Evolutionary conservation across 2,329 filamentous ascomycete genomes (phyloP), one percentile per base, ranked within the genome.

Genomic region (Hypoxylon sp.): DNA sequence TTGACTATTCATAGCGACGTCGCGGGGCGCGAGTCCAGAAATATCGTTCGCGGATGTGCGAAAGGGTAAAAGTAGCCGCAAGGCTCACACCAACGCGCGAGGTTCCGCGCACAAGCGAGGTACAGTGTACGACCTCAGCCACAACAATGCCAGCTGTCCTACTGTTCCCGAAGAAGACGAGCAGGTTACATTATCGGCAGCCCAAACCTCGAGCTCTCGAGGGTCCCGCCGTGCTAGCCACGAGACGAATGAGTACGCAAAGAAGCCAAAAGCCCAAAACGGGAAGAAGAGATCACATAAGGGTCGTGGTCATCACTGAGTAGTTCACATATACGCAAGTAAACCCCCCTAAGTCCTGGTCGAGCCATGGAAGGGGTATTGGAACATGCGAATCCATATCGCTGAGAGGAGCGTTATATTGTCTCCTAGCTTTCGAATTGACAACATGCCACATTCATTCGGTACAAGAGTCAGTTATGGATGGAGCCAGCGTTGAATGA

Each of bases 61-160:
- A 63, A 81, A 79, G 63, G 75, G 76, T 24, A 80, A 76, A 36
- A 67, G 72, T 20, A 72, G 76, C 38, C 77, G 78, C 64, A 81
- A 79, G 67, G 75, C 75, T 44, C 77, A 79, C 32, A 73, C 75
- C 60, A 71, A 70, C 28, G 52, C 67, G 46, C 70, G 66, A 53
- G 60, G 63, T 55, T 65, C 63, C n/a, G 58, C 59, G 26, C 68
- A 71, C 45, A 74, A 64, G 51, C 68, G 72, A 60, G 61, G 62
- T 28, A 59, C 68, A 7, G 61, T 69, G 32, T 72, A 74, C 56
- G 73, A 74, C 36, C 71, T 68, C 32, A 48, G 56, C 56, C 66
- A 68, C 30, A 62, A 52, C 20, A 67, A 61, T 16, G 67, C 67
- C 12, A 65, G 61, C 32, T 71, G 72, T 38, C 59, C 72, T 22